Percentiles rank a stretch among this genome's conserved stretches.
Conservation (phyloP, 1,284 basidiomycete genomes). For the Rhodotorula glutinis region DNA sequence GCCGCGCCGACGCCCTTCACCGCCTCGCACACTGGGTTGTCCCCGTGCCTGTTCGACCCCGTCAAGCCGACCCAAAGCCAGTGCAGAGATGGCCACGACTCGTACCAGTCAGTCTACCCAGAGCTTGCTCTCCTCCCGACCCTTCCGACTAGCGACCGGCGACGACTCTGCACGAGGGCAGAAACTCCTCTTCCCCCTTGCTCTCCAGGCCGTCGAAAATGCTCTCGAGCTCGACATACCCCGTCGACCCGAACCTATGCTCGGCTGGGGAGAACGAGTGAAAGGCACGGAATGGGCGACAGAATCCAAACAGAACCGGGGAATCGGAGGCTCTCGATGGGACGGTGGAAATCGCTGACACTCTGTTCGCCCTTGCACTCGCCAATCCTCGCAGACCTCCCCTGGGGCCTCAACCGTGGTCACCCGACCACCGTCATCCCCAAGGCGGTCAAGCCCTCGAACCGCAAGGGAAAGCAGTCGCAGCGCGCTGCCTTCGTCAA, state of each 20-base stretch:
- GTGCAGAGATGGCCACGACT: conserved; percentile 21
- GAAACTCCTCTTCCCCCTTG: too few species aligned
- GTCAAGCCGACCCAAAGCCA: neutral
- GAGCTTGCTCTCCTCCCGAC: neutral
- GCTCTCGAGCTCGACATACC: neutral
- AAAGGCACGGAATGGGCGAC: too few species aligned
- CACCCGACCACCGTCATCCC: conserved; percentile 85
- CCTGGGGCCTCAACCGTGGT: conserved; percentile 87
- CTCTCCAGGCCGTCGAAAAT: too few species aligned
- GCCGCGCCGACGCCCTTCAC: neutral
- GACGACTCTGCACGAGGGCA: neutral
- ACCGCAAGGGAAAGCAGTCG: conserved; percentile 86
- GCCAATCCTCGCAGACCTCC: conserved; percentile 68
- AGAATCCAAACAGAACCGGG: too few species aligned
- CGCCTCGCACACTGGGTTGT: neutral
- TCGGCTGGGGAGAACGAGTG: too few species aligned
- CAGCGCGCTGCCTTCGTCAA: conserved; percentile 84
- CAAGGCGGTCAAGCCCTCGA: conserved; percentile 73
- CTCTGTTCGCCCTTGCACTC: too few species aligned
- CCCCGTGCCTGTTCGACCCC: neutral
- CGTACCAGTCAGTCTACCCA: conserved; percentile 26
- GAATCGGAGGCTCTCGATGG: too few species aligned
- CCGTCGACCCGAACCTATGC: too few species aligned
- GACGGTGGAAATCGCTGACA: too few species aligned
- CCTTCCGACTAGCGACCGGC: neutral